Evolutionary conservation across 1,284 basidiomycete genomes (phyloP).

Genomic region (Amylostereum areolatum): DNA sequence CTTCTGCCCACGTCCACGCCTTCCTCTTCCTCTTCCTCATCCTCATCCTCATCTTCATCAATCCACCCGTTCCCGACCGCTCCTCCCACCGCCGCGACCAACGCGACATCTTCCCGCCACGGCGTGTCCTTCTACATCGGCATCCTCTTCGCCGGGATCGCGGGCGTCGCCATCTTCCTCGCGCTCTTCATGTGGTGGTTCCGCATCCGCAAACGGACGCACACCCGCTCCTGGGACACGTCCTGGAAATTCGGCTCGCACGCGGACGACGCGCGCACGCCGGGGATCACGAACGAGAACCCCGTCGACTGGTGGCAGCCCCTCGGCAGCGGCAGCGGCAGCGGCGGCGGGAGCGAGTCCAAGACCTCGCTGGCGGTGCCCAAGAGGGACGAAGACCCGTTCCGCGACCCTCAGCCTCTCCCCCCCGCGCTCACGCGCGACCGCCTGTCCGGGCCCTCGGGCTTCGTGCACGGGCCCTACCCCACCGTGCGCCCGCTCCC

Average conservation of each 20-base stretch:
- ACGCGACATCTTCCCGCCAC: too few relatives aligned
- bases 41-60: too few relatives aligned
- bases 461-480: conserved; percentile 8
- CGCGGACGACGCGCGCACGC: conserved; percentile 8
- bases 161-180: conserved; percentile 30
- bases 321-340: conserved; percentile 30
- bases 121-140: conserved; percentile 36
- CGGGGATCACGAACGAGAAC: conserved; percentile 8
- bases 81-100: too few relatives aligned
- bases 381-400: neutral
- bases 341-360: conserved; percentile 24
- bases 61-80: too few relatives aligned
- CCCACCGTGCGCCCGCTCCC: conserved; percentile 10
- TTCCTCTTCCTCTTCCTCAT: too few relatives aligned
- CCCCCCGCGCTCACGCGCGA: too few relatives aligned
- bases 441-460: neutral
- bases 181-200: conserved; percentile 35
- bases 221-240: conserved; percentile 18
- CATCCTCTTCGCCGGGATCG: conserved; percentile 36
- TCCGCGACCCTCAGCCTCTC: neutral
- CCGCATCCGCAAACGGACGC: conserved; percentile 28
- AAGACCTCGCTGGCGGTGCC: conserved; percentile 1
- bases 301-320: conserved; percentile 14
- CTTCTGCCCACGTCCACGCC: too few relatives aligned
- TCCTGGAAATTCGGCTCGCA: conserved; percentile 13